Percentiles rank a stretch among this genome's conserved stretches.
These are phyloP conservation scores for Schoenoplectus tabernaemontani DNA, from an alignment of 202 grass and related monocot species.

Conservation along the genomic window DNA sequence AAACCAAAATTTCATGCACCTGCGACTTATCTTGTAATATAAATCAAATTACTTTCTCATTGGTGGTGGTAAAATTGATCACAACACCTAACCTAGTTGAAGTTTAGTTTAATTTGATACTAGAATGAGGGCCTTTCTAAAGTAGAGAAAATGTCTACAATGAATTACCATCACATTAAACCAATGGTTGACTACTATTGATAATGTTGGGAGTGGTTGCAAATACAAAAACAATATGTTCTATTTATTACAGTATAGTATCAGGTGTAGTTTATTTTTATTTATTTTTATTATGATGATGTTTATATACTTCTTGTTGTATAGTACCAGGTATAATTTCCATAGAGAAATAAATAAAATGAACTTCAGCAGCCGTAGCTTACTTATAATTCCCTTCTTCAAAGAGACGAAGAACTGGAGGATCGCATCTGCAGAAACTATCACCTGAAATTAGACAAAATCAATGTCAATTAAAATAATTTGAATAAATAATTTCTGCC, in stretches of 20 bases:
- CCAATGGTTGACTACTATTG: not conserved
- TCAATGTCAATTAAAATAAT: conserved; percentile 5
- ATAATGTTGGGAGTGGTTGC: not conserved
- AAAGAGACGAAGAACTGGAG: conserved; percentile 82
- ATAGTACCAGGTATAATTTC: not conserved
- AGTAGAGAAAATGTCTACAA: not conserved
- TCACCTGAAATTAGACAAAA: conserved; percentile 62
- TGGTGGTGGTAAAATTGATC: no score
- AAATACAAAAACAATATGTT: not conserved
- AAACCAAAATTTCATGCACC: not conserved
- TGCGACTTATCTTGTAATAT: not conserved
- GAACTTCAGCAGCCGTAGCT: conserved; percentile 3
- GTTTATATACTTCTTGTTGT: no score
- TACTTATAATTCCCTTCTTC: conserved; percentile 79
- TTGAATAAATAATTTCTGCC: not conserved
- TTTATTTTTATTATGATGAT: no score
- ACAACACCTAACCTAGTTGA: not conserved
- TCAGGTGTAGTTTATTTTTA: no score
- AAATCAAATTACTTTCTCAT: not conserved
- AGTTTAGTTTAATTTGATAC: not conserved
- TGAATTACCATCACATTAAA: not conserved
- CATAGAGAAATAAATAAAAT: not conserved
- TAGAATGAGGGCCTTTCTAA: not conserved
- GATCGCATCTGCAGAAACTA: conserved; percentile 80
- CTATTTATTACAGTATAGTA: not conserved